Evolutionary conservation across 1,284 basidiomycete genomes (phyloP).

Genomic region (Trichosporon faecale): DNA sequence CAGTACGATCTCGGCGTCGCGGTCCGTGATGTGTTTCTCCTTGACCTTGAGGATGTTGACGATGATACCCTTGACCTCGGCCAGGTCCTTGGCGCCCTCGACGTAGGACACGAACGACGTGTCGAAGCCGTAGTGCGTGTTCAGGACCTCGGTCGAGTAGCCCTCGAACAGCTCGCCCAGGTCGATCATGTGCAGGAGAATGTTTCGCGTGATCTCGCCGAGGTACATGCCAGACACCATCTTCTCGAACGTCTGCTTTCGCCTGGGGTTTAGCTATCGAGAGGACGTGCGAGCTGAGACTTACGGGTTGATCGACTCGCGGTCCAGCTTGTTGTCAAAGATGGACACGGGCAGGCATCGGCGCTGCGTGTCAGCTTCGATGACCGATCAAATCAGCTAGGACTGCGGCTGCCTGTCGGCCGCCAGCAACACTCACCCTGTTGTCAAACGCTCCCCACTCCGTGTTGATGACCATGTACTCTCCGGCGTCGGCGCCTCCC

Average conservation of each 20-base stretch:
- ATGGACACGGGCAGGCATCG: slow-evolving; percentile 82
- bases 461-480: slow-evolving; percentile 90
- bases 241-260: slow-evolving; percentile 94
- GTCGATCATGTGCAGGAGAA: slow-evolving; percentile 83
- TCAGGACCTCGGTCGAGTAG: slow-evolving; percentile 66
- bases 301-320: slow-evolving; percentile 84
- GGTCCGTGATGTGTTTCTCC: slow-evolving; percentile 49
- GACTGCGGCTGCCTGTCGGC: no score
- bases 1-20: slow-evolving; percentile 68
- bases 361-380: slow-evolving; percentile 56
- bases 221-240: slow-evolving; percentile 99
- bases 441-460: slow-evolving; percentile 98
- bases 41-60: slow-evolving; percentile 63
- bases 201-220: slow-evolving; percentile 84
- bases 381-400: background rate
- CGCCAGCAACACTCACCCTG: slow-evolving; percentile 28
- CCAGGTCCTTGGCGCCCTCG: slow-evolving; percentile 56
- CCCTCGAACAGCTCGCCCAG: slow-evolving; percentile 70
- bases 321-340: slow-evolving; percentile 91
- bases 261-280: slow-evolving; percentile 38
- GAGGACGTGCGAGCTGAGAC: slow-evolving; percentile 16
- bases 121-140: slow-evolving; percentile 90
- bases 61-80: slow-evolving; percentile 58
- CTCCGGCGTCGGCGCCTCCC: slow-evolving; percentile 54
- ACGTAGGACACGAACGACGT: slow-evolving; percentile 86